A percentile compares a stretch with the other conserved stretches of the same genome.
These are phyloP conservation scores for Scalesia atractyloides DNA, from an alignment of 129 eudicot species.

Conservation along the genomic window DNA sequence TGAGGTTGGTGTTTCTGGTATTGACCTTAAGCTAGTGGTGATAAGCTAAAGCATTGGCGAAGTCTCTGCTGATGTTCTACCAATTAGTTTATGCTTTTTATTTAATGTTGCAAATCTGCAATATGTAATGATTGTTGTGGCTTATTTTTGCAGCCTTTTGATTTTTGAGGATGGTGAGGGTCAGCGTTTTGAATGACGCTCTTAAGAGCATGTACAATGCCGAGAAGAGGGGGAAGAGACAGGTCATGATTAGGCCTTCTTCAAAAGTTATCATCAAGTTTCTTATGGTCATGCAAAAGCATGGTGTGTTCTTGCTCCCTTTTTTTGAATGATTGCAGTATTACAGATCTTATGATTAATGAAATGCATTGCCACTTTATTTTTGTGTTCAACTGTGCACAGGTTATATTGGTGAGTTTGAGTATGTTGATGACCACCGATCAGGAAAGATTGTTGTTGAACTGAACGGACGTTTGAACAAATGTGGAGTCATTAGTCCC, in stretches of 20 bases:
- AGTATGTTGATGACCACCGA: slow-evolving; percentile 79
- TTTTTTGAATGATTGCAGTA: not conserved
- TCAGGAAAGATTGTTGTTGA: slow-evolving; percentile 83
- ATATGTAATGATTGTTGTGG: not conserved
- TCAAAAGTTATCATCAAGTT: slow-evolving; percentile 78
- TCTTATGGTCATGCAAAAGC: slow-evolving; percentile 74
- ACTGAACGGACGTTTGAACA: slow-evolving; percentile 71
- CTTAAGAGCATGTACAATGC: slow-evolving; percentile 85
- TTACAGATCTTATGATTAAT: not conserved
- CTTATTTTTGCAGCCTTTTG: slow-evolving; percentile 29
- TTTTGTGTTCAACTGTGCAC: not conserved
- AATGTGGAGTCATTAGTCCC: slow-evolving; percentile 80
- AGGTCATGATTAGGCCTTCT: slow-evolving; percentile 80
- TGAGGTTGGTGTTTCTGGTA: too few relatives aligned
- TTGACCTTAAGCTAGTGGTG: too few relatives aligned
- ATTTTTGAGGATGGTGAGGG: slow-evolving; percentile 58
- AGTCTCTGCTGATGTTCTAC: too few relatives aligned
- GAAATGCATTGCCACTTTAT: not conserved
- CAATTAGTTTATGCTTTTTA: not conserved
- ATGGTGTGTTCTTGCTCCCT: slow-evolving; percentile 37
- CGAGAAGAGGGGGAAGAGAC: slow-evolving; percentile 75
- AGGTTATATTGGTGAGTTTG: slow-evolving; percentile 79
- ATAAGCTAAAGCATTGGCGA: too few relatives aligned
- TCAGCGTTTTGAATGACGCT: slow-evolving; percentile 72
- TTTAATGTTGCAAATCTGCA: not conserved